Percentiles rank a stretch among this genome's conserved stretches.
These are phyloP conservation scores for Mycena amicta DNA, from an alignment of 768 basidiomycete genomes.

Conservation along the genomic window DNA sequence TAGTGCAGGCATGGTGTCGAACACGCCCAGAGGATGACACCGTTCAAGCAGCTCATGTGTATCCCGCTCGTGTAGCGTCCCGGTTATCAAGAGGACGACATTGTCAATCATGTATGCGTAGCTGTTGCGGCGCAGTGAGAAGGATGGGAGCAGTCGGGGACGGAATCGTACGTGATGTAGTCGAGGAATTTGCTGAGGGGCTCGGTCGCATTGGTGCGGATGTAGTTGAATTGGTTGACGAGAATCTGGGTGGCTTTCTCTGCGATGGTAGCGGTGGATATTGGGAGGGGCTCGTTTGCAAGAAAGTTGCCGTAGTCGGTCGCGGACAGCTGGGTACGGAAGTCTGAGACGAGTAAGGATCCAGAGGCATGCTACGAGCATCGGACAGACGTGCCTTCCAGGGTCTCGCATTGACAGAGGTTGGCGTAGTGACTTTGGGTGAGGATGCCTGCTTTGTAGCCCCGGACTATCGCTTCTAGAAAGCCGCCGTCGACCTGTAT, in stretches of 20 bases:
- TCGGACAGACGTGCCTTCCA: conserved; percentile 70
- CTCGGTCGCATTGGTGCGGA: conserved; percentile 87
- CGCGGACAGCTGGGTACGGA: conserved; percentile 91
- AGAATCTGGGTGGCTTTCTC: conserved; percentile 95
- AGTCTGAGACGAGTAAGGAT: conserved; percentile 55
- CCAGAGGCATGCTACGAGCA: background rate
- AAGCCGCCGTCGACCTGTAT: conserved; percentile 71
- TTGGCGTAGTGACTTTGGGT: conserved; percentile 90
- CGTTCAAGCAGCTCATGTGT: conserved; percentile 95
- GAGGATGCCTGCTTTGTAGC: conserved; percentile 92
- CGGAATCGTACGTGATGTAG: conserved; percentile 86
- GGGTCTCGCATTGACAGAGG: conserved; percentile 93
- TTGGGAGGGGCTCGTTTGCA: conserved; percentile 90
- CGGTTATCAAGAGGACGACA: conserved; percentile 94
- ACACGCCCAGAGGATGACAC: conserved; percentile 95
- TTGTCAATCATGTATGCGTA: conserved; percentile 99
- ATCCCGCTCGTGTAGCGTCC: conserved; percentile 95
- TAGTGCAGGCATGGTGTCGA: conserved; percentile 98
- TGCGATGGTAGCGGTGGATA: conserved; percentile 93
- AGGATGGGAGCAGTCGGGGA: conserved; percentile 8
- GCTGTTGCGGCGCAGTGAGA: conserved; percentile 43
- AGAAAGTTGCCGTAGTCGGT: conserved; percentile 99
- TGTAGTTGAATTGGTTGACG: conserved; percentile 96
- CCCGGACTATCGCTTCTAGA: conserved; percentile 81
- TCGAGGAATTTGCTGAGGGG: conserved; percentile 93